These are phyloP conservation scores for Hypoxylon rubiginosum DNA, from an alignment of 2,329 filamentous ascomycete genomes.

Conservation along the genomic window DNA sequence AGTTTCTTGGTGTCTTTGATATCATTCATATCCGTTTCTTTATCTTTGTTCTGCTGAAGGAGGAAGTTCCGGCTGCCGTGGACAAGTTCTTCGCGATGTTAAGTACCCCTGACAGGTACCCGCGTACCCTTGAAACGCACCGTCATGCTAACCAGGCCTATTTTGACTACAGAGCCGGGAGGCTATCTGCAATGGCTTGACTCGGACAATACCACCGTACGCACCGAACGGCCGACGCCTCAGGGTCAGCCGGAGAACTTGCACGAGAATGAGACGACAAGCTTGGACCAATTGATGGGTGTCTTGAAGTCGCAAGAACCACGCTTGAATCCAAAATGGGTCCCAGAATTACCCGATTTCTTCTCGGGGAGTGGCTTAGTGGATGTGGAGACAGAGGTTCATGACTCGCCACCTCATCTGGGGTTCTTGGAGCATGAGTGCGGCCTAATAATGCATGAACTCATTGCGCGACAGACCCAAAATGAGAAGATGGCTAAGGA, in stretches of 20 bases:
- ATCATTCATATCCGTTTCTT: constrained; percentile 46
- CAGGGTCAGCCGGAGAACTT: constrained; percentile 20
- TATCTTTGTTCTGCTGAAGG: constrained; percentile 39
- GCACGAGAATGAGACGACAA: too few species aligned
- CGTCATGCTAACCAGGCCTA: too few species aligned
- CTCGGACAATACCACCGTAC: constrained; percentile 20
- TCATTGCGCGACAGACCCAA: constrained; percentile 43
- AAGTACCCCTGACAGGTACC: too few species aligned
- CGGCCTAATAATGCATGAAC: constrained; percentile 43
- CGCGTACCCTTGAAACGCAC: too few species aligned
- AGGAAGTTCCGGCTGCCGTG: constrained; percentile 9
- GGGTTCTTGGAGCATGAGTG: constrained; percentile 17
- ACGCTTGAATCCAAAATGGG: constrained; percentile 28
- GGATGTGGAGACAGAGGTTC: constrained; percentile 27
- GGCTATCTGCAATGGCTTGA: constrained; percentile 44
- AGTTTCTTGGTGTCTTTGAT: constrained; percentile 39
- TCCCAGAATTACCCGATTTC: constrained; percentile 13
- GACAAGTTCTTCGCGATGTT: constrained; percentile 32
- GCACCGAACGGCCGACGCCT: constrained; percentile 25
- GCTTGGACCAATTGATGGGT: constrained; percentile 13
- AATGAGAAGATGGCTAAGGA: constrained; percentile 37
- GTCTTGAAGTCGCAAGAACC: constrained; percentile 19
- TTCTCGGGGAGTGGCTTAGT: constrained; percentile 28
- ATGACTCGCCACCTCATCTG: constrained; percentile 14
- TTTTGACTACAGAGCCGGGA: constrained; percentile 40